Evolutionary conservation across 495 filamentous ascomycete species (phyloP), one percentile per base, ranked within the genome.

Genomic region (Bryoglossum gracile): DNA sequence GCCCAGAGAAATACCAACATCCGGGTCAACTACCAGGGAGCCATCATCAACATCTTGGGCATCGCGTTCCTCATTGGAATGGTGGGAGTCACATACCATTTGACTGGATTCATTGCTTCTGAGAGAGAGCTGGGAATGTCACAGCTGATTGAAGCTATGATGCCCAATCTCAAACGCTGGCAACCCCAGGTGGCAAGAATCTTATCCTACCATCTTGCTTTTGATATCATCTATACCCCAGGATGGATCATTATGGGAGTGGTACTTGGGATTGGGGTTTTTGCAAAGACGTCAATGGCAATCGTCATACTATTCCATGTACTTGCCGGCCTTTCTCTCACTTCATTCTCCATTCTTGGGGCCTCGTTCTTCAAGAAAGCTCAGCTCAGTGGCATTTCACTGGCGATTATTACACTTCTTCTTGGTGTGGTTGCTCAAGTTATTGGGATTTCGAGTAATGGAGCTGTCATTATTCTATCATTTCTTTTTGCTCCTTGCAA

Each of bases 71-170:
- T 87, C 52, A 70, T 82, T 22, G 77, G 77, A 28, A 70, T 86
- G 43, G 77, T 89, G 28, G 82, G 82, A 0, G 67, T 90, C 6
- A 49, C 56, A 26, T 92, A 92, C 55, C 86, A 92, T 57, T 67
- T 88, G 47, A 80, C 82, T 14, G 87, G 87, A 2, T 75, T 86
- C 55, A 80, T 87, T 49, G 86, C 86, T 13, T 75, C 76, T 18
- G 87, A 92, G 66, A 70, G 87, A 36, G 87, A 92, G 66, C 66
- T 78, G 33, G 87, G 85, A 47, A 86, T 89, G 75, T 82, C 84
- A 23, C 83, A 85, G 34, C 68, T 92, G 34, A 70, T 90, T 36
- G 87, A 92, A 63, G 81, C 85, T 30, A 90, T 87, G 80, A 87
- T 89, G 76, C 78, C 81, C 17, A 84, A 82, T 51, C 62, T 64